Evolutionary conservation across 148 eudicot species (phyloP).

Genomic region (Amaranthus hypochondriacus): DNA sequence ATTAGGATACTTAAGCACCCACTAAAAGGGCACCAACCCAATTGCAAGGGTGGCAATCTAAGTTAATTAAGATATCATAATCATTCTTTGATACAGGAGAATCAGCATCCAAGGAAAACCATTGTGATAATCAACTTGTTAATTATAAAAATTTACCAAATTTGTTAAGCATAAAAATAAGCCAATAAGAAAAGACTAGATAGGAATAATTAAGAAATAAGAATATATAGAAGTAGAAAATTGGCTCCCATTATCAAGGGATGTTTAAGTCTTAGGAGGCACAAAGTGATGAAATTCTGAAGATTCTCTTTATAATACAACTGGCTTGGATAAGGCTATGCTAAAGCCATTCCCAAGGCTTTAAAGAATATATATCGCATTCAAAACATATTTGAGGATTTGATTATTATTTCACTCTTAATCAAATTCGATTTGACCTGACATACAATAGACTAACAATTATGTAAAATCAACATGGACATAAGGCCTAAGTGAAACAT

Average conservation of each 20-base stretch:
- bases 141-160: neutral
- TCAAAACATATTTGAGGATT: neutral
- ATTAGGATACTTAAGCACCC: slow-evolving; percentile 7
- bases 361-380: neutral
- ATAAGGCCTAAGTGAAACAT: no score
- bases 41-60: slow-evolving; percentile 16
- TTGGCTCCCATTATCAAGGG: slow-evolving; percentile 30
- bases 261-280: slow-evolving; percentile 37
- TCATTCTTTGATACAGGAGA: slow-evolving; percentile 10
- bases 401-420: no score
- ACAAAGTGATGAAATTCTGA: slow-evolving; percentile 23
- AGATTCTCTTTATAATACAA: slow-evolving; percentile 25
- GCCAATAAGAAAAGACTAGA: neutral
- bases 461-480: no score
- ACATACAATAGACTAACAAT: no score
- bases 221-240: no score
- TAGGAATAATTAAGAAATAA: no score
- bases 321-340: slow-evolving; percentile 11
- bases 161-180: neutral
- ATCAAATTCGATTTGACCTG: no score
- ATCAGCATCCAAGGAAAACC: slow-evolving; percentile 25
- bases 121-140: slow-evolving; percentile 5
- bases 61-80: neutral
- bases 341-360: neutral
- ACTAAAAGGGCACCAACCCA: slow-evolving; percentile 11